Evolutionary conservation across 2,329 filamentous ascomycete genomes (phyloP).

Genomic region (Colletotrichum aenigma): DNA sequence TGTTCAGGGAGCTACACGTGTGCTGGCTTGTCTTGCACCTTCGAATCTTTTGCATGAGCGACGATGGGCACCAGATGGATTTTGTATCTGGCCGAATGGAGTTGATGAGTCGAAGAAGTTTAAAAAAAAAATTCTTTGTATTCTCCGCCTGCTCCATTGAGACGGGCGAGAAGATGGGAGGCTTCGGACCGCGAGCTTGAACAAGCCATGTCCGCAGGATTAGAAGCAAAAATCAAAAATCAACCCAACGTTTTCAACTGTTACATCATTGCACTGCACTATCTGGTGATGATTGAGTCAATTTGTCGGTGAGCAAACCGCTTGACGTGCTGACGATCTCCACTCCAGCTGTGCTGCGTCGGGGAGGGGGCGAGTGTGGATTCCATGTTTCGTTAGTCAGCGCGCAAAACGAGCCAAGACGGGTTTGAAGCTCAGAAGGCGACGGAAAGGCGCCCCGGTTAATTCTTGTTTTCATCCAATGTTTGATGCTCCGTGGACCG

Average conservation of each 20-base stretch:
- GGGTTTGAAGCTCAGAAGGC: not conserved
- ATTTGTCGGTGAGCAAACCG: slow-evolving; percentile 2
- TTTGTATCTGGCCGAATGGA: slow-evolving; percentile 16
- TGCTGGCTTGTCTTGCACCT: slow-evolving; percentile 14
- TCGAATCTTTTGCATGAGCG: slow-evolving; percentile 22
- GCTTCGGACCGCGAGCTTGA: slow-evolving; percentile 7
- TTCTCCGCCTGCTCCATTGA: not conserved
- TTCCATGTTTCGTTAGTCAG: not conserved
- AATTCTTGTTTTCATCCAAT: not conserved
- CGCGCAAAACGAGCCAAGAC: not conserved
- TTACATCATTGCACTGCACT: not conserved
- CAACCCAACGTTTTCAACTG: not conserved
- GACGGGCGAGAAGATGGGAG: not conserved
- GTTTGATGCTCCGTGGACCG: not conserved
- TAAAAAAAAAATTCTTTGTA: not conserved
- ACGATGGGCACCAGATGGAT: slow-evolving; percentile 12
- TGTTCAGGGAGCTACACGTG: slow-evolving; percentile 20
- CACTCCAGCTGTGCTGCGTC: not conserved
- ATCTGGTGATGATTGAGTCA: not conserved
- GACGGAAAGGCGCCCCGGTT: not conserved
- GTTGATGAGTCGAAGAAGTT: slow-evolving; percentile 15
- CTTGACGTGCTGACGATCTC: not conserved
- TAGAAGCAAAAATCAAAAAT: slow-evolving; percentile 2
- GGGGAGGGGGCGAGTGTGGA: not conserved
- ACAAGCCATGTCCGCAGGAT: slow-evolving; percentile 5